Evolutionary conservation across 768 basidiomycete species (phyloP).

Genomic region (Kwoniella sp.): DNA sequence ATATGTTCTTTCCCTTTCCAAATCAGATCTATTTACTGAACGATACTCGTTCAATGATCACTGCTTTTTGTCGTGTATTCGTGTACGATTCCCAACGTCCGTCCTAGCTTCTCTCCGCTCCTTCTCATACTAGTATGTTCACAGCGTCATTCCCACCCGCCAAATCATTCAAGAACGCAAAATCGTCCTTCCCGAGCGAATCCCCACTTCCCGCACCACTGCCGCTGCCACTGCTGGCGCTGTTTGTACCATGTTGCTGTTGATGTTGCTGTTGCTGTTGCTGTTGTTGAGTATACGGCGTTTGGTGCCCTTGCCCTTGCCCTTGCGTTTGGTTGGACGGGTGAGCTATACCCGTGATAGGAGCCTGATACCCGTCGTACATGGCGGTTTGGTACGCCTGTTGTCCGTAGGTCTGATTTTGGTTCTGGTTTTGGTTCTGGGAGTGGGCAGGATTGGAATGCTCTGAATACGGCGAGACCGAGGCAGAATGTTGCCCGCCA

Average conservation of each 20-base stretch:
- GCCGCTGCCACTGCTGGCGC: background rate
- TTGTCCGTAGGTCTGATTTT: slow-evolving; percentile 12
- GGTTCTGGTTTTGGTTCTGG: background rate
- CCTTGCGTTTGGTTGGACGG: background rate
- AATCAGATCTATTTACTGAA: too few species aligned
- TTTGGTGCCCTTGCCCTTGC: background rate
- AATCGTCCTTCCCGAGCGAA: background rate
- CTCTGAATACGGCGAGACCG: slow-evolving; percentile 21
- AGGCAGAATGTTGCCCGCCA: background rate
- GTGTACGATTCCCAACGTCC: background rate
- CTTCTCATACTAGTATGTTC: slow-evolving; percentile 7
- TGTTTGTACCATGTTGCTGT: slow-evolving; percentile 3
- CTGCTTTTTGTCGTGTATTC: too few species aligned
- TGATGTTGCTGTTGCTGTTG: too few species aligned
- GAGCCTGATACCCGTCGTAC: slow-evolving; percentile 8
- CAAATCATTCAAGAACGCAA: background rate
- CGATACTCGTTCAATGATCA: too few species aligned
- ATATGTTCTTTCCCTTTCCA: too few species aligned
- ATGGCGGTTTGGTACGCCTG: slow-evolving; percentile 8
- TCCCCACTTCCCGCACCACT: background rate
- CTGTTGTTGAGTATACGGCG: background rate
- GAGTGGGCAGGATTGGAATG: slow-evolving; percentile 16
- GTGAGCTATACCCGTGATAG: background rate
- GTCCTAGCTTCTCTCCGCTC: background rate
- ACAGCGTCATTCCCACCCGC: background rate